Evolutionary conservation across 768 basidiomycete genomes (phyloP), one percentile per base, ranked within the genome.

Genomic region (Boletus rubescentipes): DNA sequence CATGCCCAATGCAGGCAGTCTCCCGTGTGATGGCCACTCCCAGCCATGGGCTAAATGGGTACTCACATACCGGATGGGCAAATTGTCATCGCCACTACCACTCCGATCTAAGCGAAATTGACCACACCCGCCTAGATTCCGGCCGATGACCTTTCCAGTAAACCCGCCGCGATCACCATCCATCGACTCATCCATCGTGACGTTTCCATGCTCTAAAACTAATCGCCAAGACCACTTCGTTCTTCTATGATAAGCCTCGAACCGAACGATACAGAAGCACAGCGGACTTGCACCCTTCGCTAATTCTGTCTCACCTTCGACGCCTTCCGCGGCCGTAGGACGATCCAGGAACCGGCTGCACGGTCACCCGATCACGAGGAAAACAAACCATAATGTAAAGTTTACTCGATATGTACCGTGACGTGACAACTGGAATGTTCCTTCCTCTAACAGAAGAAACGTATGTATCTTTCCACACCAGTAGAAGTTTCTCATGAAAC

Each of bases 51-150:
- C 41, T 9, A 37, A 48, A 55, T 31, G 51, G 42, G 5, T 37
- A 48, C 56, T 50, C 52, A 20, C 59, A 52, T 58, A 34, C 51
- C 53, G 12, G 51, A 52, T 61, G 49, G 48, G 43, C 53, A 47
- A 51, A 54, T n/a, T 40, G 26, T 61, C 67, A 63, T 53, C 57
- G 65, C 62, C 62, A 58, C 66, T 29, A 38, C 45, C 54, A 60
- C 50, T 59, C 61, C 64, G 59, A 71, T 69, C 68, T 63, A 68
- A 60, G 57, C 68, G 67, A 69, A 59, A 65, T 67, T 43, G 54
- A 63, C 54, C 56, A 61, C 53, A 2, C 40, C 55, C 62, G 54
- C 53, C 57, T 31, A 38, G 40, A 35, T 38, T 46, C 50, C 37
- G 44, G 50, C 23, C 50, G 26, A 52, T 30, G 38, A 15, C 55